Evolutionary conservation across 805 yeast genomes (phyloP).

Genomic region (Komagataella populi): DNA sequence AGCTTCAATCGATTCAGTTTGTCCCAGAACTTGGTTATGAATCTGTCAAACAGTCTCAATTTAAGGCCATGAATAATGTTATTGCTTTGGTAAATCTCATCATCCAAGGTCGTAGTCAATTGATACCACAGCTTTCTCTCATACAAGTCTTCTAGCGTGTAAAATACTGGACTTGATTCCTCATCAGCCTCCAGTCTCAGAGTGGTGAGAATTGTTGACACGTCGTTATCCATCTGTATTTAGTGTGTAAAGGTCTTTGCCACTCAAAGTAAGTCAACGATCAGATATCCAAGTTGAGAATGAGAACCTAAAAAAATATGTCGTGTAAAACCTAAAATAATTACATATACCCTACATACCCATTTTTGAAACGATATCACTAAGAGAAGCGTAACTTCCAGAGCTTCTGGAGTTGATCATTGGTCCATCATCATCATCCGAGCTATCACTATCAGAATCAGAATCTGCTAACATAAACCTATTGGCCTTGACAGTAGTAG

Average conservation of each 20-base stretch:
- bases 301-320: background rate
- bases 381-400: background rate
- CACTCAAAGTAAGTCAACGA: background rate
- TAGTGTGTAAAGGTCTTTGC: background rate
- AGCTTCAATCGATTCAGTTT: slow-evolving; percentile 70
- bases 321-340: background rate
- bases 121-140: slow-evolving; percentile 95
- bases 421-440: background rate
- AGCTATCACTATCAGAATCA: background rate
- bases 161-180: slow-evolving; percentile 43
- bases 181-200: slow-evolving; percentile 48
- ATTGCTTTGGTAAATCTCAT: slow-evolving; percentile 39
- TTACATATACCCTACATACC: background rate
- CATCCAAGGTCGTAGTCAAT: slow-evolving; percentile 52
- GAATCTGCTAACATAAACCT: slow-evolving; percentile 1
- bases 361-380: background rate
- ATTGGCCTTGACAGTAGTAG: background rate
- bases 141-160: slow-evolving; percentile 68
- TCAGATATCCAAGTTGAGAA: background rate
- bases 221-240: slow-evolving; percentile 11
- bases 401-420: background rate
- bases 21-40: slow-evolving; percentile 51
- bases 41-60: slow-evolving; percentile 53
- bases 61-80: slow-evolving; percentile 41
- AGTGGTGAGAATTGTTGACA: slow-evolving; percentile 31